A percentile compares a stretch with the other conserved stretches of the same genome.
phyloP scores from a whole-genome alignment of 371 early-diverging fungal genomes.

The Rhizomucor miehei region DNA sequence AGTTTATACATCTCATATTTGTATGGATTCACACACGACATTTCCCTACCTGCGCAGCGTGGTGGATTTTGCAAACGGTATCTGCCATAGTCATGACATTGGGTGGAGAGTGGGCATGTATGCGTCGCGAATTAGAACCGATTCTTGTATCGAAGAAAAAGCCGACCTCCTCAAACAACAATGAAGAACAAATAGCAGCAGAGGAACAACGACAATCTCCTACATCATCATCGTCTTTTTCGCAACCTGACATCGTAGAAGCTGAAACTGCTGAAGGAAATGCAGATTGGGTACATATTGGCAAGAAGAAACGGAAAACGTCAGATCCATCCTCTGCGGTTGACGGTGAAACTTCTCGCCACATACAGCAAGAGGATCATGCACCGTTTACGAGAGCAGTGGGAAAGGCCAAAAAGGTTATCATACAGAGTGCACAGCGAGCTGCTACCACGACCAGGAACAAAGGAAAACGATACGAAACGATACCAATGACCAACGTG shows the following conservation, averaged over 20 bases:
- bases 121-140: conserved; percentile 81
- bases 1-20: conserved; percentile 64
- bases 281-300: conserved; percentile 12
- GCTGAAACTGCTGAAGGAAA: conserved; percentile 2
- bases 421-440: conserved; percentile 17
- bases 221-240: conserved; percentile 12
- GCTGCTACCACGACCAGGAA: conserved; percentile 12
- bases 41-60: conserved; percentile 60
- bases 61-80: conserved; percentile 67
- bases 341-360: background rate
- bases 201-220: conserved; percentile 10
- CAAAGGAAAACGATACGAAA: conserved; percentile 33
- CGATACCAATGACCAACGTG: conserved; percentile 30
- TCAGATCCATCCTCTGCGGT: conserved; percentile 14
- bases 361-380: conserved; percentile 7
- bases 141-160: conserved; percentile 49
- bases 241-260: conserved; percentile 4
- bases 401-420: conserved; percentile 31
- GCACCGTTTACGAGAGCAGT: conserved; percentile 35
- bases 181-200: background rate
- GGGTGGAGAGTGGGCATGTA: conserved; percentile 82
- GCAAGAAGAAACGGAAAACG: conserved; percentile 12
- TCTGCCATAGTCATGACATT: conserved; percentile 62
- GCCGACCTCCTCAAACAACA: background rate
- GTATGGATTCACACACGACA: conserved; percentile 57